phyloP scores from a whole-genome alignment of 2,329 filamentous ascomycete species.

The Nemania serpens region DNA sequence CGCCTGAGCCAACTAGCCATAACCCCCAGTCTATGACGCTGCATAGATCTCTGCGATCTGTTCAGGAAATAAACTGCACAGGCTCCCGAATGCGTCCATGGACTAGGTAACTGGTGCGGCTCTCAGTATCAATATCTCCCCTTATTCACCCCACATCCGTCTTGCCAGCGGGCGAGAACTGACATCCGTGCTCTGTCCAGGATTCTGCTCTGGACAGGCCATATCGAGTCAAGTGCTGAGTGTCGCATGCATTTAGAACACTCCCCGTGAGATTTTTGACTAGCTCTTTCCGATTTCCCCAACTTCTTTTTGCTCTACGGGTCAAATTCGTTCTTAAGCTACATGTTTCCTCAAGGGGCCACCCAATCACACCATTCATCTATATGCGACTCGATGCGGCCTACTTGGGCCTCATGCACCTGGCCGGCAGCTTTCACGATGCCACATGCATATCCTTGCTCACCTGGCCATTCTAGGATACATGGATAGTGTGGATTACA shows the following conservation, averaged over 20 bases:
- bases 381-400: not conserved
- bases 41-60: conserved; percentile 14
- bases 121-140: not conserved
- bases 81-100: not conserved
- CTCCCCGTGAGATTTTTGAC: no score
- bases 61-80: not conserved
- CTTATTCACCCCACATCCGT: not conserved
- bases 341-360: not conserved
- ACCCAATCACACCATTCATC: conserved; percentile 4
- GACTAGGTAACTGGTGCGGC: not conserved
- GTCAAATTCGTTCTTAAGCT: no score
- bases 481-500: conserved; percentile 9
- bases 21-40: conserved; percentile 14
- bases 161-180: not conserved
- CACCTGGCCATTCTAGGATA: conserved; percentile 5
- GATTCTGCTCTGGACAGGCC: not conserved
- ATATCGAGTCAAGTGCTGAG: not conserved
- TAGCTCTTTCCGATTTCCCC: no score
- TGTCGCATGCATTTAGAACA: no score
- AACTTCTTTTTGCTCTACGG: no score
- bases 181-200: not conserved
- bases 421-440: conserved; percentile 4
- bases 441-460: conserved; percentile 18
- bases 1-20: conserved; percentile 1
- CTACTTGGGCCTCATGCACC: conserved; percentile 5